These are phyloP conservation scores for Hypocrella siamensis DNA, from an alignment of 2,329 filamentous ascomycete species.

Conservation along the genomic window DNA sequence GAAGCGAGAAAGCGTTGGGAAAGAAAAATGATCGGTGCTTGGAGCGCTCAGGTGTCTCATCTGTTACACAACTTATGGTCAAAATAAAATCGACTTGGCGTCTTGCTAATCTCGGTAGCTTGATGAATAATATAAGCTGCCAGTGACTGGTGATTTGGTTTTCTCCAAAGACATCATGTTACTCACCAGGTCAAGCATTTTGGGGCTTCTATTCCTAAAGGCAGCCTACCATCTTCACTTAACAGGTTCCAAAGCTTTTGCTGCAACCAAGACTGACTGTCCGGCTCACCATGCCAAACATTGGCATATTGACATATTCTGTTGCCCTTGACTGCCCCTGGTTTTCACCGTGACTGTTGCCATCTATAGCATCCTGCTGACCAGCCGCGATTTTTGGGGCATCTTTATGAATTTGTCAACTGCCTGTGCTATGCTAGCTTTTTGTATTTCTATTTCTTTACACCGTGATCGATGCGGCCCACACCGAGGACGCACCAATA, in stretches of 20 bases:
- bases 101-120: conserved; percentile 31
- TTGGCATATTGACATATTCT: neutral
- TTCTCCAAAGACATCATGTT: too few species aligned
- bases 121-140: conserved; percentile 22
- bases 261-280: too few species aligned
- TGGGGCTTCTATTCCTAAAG: too few species aligned
- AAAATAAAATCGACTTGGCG: conserved; percentile 25
- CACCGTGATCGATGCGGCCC: conserved; percentile 53
- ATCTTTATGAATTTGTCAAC: conserved; percentile 24
- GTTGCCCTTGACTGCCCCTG: neutral
- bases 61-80: too few species aligned
- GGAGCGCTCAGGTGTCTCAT: too few species aligned
- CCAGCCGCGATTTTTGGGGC: conserved; percentile 15
- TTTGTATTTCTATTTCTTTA: conserved; percentile 1
- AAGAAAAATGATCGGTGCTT: neutral
- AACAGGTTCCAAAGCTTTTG: too few species aligned
- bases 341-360: too few species aligned
- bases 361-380: conserved; percentile 3
- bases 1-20: too few species aligned
- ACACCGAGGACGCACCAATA: conserved; percentile 93
- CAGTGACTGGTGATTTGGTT: too few species aligned
- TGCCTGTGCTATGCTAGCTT: neutral
- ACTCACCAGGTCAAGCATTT: too few species aligned
- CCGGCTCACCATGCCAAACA: too few species aligned
- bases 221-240: too few species aligned